Base-by-base conservation (phyloP, 192 early-diverging fungal genomes). In the Allomyces macrogynus region DNA sequence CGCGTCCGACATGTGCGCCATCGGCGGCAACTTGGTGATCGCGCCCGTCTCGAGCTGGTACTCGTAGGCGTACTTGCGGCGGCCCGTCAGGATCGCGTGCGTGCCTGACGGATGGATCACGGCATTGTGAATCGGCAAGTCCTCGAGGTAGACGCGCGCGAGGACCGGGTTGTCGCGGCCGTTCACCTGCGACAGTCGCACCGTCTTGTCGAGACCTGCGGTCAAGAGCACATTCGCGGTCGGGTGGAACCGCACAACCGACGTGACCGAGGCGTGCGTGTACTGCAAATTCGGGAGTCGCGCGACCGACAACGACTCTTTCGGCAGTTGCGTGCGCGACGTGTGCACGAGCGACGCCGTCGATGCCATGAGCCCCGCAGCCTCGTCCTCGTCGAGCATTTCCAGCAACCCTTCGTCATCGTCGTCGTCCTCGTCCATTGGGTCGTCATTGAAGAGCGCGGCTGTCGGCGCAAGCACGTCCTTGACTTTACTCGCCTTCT, bases 141-240 rank as follows among this genome's bases (percentile, higher is more conserved):
- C 93, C 68, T 90, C 86, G 69, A 94, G 81, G 65, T 80, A 80
- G n/a, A 96, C 73, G 11, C 84, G 87, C 76, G 93, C 90, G 63
- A 98, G 81, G 74, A 93, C 87, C 60, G 85, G 88, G 73, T 98
- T 98, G 42, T 87, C 70, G 72, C 90, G 92, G 23, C 93, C 93
- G 63, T 98, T 93, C 8, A 95, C 80, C 62, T 90, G 74, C 61
- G 95, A 95, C 54, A 97, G 69, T 10, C 88, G 78, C 66, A 97
- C 66, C 18, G 93, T 93, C 67, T 82, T 84, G 72, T 97, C 94
- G 24, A 88, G 77, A 8, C 93, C 91, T 4, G 85, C 87, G 0
- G 93, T 95, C 69, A 98, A 67, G 61, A 96, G 64, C 24, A 96
- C 89, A 57, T 85, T 84, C 11, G 89, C 85, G 60, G 80, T 88